phyloP scores from a whole-genome alignment of 2,329 filamentous ascomycete species.

The Penicillium sp. region DNA sequence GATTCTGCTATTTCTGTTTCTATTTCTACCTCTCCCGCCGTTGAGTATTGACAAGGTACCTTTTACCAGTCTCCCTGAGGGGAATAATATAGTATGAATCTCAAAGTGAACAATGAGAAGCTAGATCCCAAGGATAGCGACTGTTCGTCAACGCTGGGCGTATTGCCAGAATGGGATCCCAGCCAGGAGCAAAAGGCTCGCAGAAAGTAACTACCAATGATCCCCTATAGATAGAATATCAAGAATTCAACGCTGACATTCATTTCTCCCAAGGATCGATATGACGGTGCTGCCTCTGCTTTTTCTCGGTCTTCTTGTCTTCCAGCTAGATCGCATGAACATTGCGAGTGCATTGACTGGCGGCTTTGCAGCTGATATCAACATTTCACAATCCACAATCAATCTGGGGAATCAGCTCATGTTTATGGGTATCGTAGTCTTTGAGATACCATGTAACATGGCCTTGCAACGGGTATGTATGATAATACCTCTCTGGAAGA shows the following conservation, averaged over 20 bases:
- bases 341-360: neutral
- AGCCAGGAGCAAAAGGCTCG: neutral
- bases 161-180: neutral
- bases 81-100: neutral
- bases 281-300: neutral
- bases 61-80: neutral
- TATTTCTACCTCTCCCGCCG: neutral
- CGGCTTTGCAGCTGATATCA: neutral
- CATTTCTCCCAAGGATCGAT: neutral
- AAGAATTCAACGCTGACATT: neutral
- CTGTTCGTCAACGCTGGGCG: neutral
- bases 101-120: neutral
- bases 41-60: neutral
- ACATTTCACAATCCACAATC: neutral
- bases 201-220: neutral
- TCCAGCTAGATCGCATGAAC: neutral
- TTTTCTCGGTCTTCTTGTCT: slow-evolving; percentile 2
- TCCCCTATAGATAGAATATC: neutral
- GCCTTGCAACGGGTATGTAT: neutral
- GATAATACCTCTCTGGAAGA: accelerated
- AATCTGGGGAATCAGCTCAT: slow-evolving; percentile 2
- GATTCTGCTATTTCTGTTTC: neutral
- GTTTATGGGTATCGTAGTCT: neutral
- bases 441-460: slow-evolving; percentile 1
- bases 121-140: neutral